phyloP scores from a whole-genome alignment of 768 basidiomycete species.

The Leccinum imitatum region DNA sequence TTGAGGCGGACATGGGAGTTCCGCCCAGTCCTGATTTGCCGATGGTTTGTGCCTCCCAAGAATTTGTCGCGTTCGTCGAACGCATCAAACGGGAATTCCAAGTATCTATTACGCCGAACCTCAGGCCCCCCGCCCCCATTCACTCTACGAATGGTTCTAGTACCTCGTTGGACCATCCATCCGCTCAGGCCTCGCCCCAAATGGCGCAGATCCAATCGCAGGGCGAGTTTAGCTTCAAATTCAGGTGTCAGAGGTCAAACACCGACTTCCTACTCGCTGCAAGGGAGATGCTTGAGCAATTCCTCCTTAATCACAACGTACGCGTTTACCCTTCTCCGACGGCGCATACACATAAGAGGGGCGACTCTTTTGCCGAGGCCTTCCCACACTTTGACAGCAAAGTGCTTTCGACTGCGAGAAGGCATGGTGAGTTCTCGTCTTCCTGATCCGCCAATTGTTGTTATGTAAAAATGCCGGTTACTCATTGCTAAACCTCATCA shows the following conservation, averaged over 20 bases:
- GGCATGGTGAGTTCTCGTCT: slow-evolving; percentile 48
- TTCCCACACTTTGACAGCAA: slow-evolving; percentile 98
- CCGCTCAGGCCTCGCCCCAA: slow-evolving; percentile 24
- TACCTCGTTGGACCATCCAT: slow-evolving; percentile 49
- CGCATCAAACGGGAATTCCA: slow-evolving; percentile 92
- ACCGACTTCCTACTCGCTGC: slow-evolving; percentile 90
- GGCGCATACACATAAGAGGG: slow-evolving; percentile 78
- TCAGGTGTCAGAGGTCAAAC: slow-evolving; percentile 92
- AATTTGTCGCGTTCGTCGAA: slow-evolving; percentile 84
- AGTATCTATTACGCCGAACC: slow-evolving; percentile 82
- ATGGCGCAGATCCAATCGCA: slow-evolving; percentile 20
- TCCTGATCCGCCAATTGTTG: slow-evolving; percentile 33
- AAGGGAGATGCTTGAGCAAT: slow-evolving; percentile 91
- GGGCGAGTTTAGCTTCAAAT: slow-evolving; percentile 88
- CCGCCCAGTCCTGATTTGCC: slow-evolving; percentile 82
- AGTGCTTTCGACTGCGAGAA: slow-evolving; percentile 76
- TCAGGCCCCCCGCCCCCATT: slow-evolving; percentile 46
- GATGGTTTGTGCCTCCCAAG: slow-evolving; percentile 70
- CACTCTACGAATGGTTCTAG: slow-evolving; percentile 46
- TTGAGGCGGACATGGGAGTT: slow-evolving; percentile 92
- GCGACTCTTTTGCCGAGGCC: slow-evolving; percentile 92
- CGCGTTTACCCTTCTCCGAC: slow-evolving; percentile 79
- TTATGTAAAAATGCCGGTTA: neutral
- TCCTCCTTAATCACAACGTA: slow-evolving; percentile 79
- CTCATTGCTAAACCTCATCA: slow-evolving; percentile 28